phyloP scores from a whole-genome alignment of 2,329 filamentous ascomycete species.

The Magnaporthiopsis poae region DNA sequence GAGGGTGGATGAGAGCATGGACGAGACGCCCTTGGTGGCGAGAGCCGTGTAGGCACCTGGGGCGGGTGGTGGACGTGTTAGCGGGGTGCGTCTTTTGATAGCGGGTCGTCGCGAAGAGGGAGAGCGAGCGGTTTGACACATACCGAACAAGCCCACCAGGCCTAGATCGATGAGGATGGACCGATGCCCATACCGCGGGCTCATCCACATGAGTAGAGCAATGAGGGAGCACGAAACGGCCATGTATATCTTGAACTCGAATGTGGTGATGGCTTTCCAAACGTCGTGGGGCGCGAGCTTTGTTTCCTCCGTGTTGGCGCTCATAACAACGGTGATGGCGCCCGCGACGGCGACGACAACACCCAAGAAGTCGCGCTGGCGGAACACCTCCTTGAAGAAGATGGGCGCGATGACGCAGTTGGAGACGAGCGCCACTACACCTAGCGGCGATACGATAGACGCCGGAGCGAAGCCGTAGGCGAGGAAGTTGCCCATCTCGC shows the following conservation, averaged over 20 bases:
- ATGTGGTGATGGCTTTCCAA: constrained; percentile 75
- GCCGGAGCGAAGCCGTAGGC: constrained; percentile 96
- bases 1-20: constrained; percentile 82
- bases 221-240: constrained; percentile 68
- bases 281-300: constrained; percentile 87
- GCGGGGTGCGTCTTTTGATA: neutral
- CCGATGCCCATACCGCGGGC: constrained; percentile 70
- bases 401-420: constrained; percentile 95
- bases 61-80: neutral
- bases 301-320: constrained; percentile 77
- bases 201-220: constrained; percentile 66
- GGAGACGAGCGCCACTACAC: constrained; percentile 90
- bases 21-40: constrained; percentile 91
- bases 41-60: constrained; percentile 89
- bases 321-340: constrained; percentile 85
- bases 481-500: constrained; percentile 91
- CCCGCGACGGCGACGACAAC: constrained; percentile 79
- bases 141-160: constrained; percentile 86
- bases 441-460: constrained; percentile 90
- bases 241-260: constrained; percentile 86
- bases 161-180: constrained; percentile 88
- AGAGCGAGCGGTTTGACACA: constrained; percentile 20
- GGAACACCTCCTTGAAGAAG: constrained; percentile 84
- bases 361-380: constrained; percentile 73
- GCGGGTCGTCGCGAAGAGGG: neutral